Base-by-base conservation (phyloP, 2,329 filamentous ascomycete genomes). In the Aspergillus ochraceoroseus region DNA sequence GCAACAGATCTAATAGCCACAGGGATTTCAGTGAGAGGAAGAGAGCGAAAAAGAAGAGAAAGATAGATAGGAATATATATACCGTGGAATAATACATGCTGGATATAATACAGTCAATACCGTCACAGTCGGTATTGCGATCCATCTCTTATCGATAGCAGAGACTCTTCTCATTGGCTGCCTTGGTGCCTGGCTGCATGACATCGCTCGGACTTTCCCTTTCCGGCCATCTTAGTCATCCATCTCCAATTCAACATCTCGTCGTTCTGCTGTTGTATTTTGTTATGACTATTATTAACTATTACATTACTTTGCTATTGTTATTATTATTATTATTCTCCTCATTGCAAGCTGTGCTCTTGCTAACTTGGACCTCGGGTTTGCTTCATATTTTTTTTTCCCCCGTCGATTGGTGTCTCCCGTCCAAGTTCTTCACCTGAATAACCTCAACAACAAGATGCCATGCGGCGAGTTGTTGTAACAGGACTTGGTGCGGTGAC, bases 401-500 rank as follows among this genome's bases (percentile, higher is more conserved):
- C 11, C 31, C 13, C 11, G 7, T 12, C 7, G 18, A 2, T 22
- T 22, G 20, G 20, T 22, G 5, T 22, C 9, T 9, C 20, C 20
- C 20, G 9, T 5, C 20, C 20, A 22, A 22, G 5, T 22, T 9
- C 20, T 22, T 22, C 20, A 5, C 5, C 20, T 22, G 9, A 5
- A 22, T 22, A 22, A 5, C 20, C 7, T 8, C 14, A 4, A 30
- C 19, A 43, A 39, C 48, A 50, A 43, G 30, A 54, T 54, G 47
- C 49, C 43, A 68, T 71, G 68, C 67, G 68, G 54, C 80, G 85
- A 55, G 86, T 92, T 54, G 87, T 90, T 56, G 82, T 92, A 61
- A 92, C 87, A 38, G 86, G 87, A 58, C 72, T 92, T 34, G 86
- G 87, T 47, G 85, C 84, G 60, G 76, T 92, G 55, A 87, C 85